phyloP scores from a whole-genome alignment of 176 grass and related monocot genomes.

The Ensete ventricosum region DNA sequence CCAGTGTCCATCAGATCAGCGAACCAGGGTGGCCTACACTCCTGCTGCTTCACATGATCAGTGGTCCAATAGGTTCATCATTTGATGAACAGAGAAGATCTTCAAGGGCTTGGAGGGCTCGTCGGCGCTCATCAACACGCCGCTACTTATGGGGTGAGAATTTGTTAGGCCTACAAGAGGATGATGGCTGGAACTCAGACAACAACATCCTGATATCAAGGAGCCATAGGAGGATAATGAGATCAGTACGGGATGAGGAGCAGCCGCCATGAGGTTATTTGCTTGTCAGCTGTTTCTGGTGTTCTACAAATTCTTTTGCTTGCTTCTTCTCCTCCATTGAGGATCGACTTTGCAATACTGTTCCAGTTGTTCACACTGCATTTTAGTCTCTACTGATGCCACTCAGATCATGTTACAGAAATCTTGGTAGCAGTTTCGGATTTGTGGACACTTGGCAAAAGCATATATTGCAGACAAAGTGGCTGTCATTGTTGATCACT shows the following conservation, averaged over 20 bases:
- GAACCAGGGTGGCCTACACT: slow-evolving; percentile 7
- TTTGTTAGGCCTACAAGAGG: background rate
- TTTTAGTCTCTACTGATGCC: background rate
- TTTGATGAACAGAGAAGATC: background rate
- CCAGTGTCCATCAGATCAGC: background rate
- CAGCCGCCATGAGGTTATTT: slow-evolving; percentile 3
- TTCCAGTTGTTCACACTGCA: background rate
- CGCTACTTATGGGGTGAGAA: slow-evolving; percentile 8
- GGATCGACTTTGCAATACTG: background rate
- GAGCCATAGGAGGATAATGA: slow-evolving; percentile 7
- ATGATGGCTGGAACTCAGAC: background rate
- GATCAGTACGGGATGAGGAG: slow-evolving; percentile 4
- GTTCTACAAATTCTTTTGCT: background rate
- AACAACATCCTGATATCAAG: slow-evolving; percentile 2
- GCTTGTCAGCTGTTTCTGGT: background rate
- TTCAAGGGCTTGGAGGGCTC: slow-evolving; percentile 10
- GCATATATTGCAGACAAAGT: background rate
- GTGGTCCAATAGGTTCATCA: background rate
- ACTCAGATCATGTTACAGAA: background rate
- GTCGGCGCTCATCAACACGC: background rate
- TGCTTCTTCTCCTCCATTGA: background rate
- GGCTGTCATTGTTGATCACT: background rate
- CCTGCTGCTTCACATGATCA: slow-evolving; percentile 13
- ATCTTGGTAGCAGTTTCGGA: background rate
- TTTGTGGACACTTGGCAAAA: background rate